Evolutionary conservation across 257 asterid genomes (phyloP).

Genomic region (Cinchona pubescens): DNA sequence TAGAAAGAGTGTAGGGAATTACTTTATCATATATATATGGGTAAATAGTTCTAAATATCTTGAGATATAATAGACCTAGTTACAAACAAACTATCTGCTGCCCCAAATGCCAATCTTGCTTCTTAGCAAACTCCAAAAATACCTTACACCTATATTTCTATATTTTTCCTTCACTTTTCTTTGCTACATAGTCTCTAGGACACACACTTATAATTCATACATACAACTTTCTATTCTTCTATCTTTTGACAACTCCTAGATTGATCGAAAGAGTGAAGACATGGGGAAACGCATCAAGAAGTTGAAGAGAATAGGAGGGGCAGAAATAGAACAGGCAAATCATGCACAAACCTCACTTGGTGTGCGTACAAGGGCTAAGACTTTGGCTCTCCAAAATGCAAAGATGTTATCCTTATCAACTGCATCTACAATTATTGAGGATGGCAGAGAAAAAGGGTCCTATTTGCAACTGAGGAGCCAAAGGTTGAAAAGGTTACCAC

Average conservation of each 20-base stretch:
- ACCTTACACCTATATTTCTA: too few relatives aligned
- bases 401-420: background rate
- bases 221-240: background rate
- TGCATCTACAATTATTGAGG: background rate
- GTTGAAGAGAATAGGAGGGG: background rate
- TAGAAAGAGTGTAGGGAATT: background rate
- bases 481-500: slow-evolving; percentile 6
- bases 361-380: slow-evolving; percentile 31
- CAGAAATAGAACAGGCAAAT: background rate
- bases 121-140: too few relatives aligned
- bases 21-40: too few relatives aligned
- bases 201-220: background rate
- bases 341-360: slow-evolving; percentile 19
- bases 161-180: too few relatives aligned
- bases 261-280: background rate
- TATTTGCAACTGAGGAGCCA: slow-evolving; percentile 28
- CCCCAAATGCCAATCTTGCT: too few relatives aligned
- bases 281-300: background rate
- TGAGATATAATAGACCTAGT: background rate
- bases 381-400: slow-evolving; percentile 25
- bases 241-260: background rate
- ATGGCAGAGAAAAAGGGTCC: slow-evolving; percentile 14
- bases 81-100: too few relatives aligned
- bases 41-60: too few relatives aligned
- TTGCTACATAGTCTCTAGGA: background rate